Evolutionary conservation across 345 rosid genomes (phyloP).

Genomic region (Eucalyptus microcorys): DNA sequence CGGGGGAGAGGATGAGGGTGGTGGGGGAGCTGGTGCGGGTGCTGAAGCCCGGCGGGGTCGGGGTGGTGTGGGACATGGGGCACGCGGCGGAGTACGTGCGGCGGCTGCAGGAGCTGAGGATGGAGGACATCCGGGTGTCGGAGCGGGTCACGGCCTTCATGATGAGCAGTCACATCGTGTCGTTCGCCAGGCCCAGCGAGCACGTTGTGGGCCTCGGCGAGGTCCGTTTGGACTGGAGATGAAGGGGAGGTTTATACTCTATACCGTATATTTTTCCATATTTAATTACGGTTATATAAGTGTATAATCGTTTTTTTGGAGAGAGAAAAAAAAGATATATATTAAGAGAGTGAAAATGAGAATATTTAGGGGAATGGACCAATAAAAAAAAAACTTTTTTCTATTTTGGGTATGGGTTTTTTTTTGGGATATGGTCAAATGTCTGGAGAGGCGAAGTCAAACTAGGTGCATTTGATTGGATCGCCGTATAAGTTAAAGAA

Average conservation of each 20-base stretch:
- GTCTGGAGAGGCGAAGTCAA: slow-evolving; percentile 32
- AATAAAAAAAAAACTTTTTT: neutral
- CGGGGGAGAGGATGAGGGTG: slow-evolving; percentile 80
- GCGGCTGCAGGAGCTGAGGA: slow-evolving; percentile 67
- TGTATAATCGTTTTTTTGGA: neutral
- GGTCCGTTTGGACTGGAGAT: slow-evolving; percentile 71
- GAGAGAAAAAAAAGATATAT: neutral
- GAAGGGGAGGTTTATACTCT: neutral
- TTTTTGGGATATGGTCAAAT: neutral
- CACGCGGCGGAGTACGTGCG: slow-evolving; percentile 81
- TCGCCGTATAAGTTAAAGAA: neutral
- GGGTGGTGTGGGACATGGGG: slow-evolving; percentile 79
- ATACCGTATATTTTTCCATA: neutral
- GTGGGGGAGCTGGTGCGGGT: slow-evolving; percentile 86
- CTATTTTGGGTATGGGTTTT: neutral
- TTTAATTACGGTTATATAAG: neutral
- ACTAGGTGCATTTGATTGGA: neutral
- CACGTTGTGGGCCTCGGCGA: slow-evolving; percentile 47
- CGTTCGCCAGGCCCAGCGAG: slow-evolving; percentile 71
- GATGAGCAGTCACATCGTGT: slow-evolving; percentile 85
- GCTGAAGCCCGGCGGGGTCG: slow-evolving; percentile 67
- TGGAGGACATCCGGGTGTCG: slow-evolving; percentile 82
- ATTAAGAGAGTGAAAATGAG: neutral
- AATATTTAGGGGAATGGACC: neutral
- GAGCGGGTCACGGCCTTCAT: slow-evolving; percentile 87